A percentile compares a stretch with the other conserved stretches of the same genome.
Conservation (phyloP, 2,329 filamentous ascomycete genomes). For the Neofusicoccum laricinum region DNA sequence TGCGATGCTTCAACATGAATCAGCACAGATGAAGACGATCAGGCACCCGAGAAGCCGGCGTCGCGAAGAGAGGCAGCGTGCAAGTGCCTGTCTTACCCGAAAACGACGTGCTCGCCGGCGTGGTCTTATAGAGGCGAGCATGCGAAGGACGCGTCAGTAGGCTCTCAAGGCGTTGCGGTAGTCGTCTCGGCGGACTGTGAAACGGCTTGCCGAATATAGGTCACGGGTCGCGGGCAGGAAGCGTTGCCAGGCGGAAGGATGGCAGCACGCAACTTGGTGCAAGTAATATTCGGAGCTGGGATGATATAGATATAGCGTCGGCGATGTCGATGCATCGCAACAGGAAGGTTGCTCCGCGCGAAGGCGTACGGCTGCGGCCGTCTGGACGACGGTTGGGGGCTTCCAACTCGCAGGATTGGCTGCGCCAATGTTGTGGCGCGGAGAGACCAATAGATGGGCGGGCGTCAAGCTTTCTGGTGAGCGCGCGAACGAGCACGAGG, state of each 20-base stretch:
- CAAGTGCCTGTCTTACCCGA: background rate
- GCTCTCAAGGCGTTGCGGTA: background rate
- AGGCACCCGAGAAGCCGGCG: background rate
- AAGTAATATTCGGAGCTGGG: background rate
- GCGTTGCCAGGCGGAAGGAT: background rate
- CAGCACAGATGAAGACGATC: background rate
- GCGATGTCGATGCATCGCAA: background rate
- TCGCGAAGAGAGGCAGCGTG: background rate
- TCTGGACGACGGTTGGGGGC: background rate
- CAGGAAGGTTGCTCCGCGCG: conserved; percentile 1
- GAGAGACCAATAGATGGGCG: background rate
- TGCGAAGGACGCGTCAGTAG: background rate
- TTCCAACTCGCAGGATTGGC: background rate
- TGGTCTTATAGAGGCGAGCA: background rate
- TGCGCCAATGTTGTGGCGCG: background rate
- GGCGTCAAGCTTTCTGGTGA: conserved; percentile 2
- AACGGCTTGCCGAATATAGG: background rate
- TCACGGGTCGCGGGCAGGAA: background rate
- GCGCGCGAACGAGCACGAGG: background rate
- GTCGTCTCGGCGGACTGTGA: background rate
- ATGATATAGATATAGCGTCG: background rate
- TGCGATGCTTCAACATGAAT: background rate
- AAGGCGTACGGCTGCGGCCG: background rate
- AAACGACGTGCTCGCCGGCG: background rate
- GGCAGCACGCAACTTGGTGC: conserved; percentile 6